phyloP scores from a whole-genome alignment of 1,139 yeast species.

The Pichia sp. region DNA sequence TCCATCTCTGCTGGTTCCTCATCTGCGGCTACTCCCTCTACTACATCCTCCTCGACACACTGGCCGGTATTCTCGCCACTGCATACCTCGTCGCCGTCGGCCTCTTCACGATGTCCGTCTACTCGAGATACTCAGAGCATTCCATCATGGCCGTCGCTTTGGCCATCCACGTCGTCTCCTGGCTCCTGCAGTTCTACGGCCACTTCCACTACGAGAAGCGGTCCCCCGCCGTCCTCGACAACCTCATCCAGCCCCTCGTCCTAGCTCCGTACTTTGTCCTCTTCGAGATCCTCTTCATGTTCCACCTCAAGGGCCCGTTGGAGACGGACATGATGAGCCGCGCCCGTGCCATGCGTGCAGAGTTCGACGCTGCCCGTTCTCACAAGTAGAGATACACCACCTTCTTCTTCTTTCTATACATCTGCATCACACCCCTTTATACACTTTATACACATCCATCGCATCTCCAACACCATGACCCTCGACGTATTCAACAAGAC shows the following conservation, averaged over 20 bases:
- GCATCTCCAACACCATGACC: background rate
- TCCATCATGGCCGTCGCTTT: constrained; percentile 34
- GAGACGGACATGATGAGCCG: constrained; percentile 41
- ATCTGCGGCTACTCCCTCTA: constrained; percentile 41
- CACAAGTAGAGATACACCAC: background rate
- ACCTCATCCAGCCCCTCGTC: constrained; percentile 78
- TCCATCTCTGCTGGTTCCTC: background rate
- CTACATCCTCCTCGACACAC: constrained; percentile 44
- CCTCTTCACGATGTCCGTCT: too few relatives aligned
- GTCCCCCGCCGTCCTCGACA: constrained; percentile 87
- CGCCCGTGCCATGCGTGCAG: constrained; percentile 4
- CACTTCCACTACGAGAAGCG: constrained; percentile 80
- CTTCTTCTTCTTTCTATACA: background rate
- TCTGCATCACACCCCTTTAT: too few relatives aligned
- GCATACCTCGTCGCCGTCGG: constrained; percentile 30
- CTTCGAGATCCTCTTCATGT: constrained; percentile 67
- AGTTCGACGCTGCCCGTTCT: background rate
- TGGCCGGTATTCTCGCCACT: constrained; percentile 42
- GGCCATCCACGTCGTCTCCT: constrained; percentile 51
- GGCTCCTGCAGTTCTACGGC: constrained; percentile 90
- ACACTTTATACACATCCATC: too few relatives aligned
- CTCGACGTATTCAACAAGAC: constrained; percentile 45
- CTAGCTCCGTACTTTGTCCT: constrained; percentile 90
- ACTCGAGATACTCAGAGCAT: too few relatives aligned
- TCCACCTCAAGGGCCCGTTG: constrained; percentile 61